Conservation (phyloP, 140 eudicot species). For the Eryngium alpinum region DNA sequence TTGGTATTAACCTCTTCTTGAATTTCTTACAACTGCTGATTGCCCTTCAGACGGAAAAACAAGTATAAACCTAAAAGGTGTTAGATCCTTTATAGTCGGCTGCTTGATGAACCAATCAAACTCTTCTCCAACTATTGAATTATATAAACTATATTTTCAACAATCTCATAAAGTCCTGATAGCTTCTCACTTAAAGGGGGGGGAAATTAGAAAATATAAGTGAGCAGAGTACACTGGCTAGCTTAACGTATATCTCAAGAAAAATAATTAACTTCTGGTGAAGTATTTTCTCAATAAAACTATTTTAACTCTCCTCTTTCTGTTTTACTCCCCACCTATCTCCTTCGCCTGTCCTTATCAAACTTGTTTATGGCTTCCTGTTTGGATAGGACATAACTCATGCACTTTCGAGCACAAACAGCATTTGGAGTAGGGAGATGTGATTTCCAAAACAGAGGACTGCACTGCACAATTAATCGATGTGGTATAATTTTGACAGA, state of each 20-base stretch:
- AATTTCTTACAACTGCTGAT: not conserved
- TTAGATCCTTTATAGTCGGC: not conserved
- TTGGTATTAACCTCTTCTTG: not conserved
- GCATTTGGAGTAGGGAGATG: too few relatives aligned
- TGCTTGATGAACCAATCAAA: not conserved
- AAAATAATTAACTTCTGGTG: not conserved
- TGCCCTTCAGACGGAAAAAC: not conserved
- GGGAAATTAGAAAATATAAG: not conserved
- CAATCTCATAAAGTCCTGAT: not conserved
- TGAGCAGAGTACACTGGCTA: not conserved
- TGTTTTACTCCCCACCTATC: not conserved
- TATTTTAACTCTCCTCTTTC: not conserved
- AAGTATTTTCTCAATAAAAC: too few relatives aligned
- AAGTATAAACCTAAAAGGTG: not conserved
- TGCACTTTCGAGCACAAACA: too few relatives aligned
- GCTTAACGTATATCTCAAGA: not conserved
- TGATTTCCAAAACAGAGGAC: too few relatives aligned
- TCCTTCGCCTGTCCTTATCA: not conserved
- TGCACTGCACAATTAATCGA: too few relatives aligned
- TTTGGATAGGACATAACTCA: too few relatives aligned
- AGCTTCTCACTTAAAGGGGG: not conserved
- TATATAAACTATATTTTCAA: too few relatives aligned
- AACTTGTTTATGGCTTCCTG: too few relatives aligned
- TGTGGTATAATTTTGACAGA: too few relatives aligned
- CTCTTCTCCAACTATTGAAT: not conserved